phyloP scores from a whole-genome alignment of 2,329 filamentous ascomycete genomes.

The Cyphellophora europaea region DNA sequence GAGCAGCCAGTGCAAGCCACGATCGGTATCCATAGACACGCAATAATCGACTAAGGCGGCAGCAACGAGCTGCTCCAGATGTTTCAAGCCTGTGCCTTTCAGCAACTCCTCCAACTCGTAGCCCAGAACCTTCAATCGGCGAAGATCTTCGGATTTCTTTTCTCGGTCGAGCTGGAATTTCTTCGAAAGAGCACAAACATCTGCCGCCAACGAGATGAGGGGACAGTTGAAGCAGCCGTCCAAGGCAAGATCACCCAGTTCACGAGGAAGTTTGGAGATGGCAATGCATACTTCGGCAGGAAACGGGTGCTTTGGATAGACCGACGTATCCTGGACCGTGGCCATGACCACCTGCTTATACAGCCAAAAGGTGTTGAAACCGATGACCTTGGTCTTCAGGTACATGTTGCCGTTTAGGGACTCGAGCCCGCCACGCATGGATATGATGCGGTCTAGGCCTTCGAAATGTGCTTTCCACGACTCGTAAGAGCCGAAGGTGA shows the following conservation, averaged over 20 bases:
- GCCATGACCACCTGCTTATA: not conserved
- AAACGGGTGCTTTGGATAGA: not conserved
- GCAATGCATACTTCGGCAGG: not conserved
- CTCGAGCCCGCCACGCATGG: not conserved
- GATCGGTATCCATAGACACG: not conserved
- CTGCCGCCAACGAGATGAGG: not conserved
- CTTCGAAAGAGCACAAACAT: not conserved
- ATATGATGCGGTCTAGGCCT: not conserved
- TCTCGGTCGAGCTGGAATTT: not conserved
- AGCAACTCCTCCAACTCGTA: not conserved
- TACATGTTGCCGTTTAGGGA: not conserved
- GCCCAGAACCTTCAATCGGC: not conserved
- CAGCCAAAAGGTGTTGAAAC: not conserved
- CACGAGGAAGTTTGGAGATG: not conserved
- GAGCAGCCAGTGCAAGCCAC: not conserved
- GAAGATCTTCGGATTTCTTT: not conserved
- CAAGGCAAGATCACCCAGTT: not conserved
- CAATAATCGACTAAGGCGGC: not conserved
- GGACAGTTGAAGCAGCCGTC: not conserved
- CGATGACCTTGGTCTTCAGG: not conserved
- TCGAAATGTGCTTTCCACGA: not conserved
- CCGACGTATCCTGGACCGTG: not conserved
- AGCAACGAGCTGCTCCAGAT: not conserved
- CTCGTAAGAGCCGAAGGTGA: not conserved
- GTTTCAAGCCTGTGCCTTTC: not conserved